Conservation (phyloP, 495 filamentous ascomycete genomes). For the Penicillium lagena region DNA sequence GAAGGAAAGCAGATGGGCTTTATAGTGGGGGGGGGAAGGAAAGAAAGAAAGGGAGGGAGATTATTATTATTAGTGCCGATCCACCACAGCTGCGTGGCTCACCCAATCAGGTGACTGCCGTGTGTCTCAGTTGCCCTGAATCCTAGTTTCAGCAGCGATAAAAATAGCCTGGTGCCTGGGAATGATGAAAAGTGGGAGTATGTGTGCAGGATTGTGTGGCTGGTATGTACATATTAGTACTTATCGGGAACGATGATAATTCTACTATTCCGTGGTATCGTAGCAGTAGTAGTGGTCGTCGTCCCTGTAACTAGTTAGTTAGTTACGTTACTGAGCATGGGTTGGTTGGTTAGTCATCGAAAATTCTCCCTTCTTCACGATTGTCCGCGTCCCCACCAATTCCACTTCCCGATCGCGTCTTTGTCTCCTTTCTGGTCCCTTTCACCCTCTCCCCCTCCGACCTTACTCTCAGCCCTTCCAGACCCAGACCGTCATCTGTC, state of each 20-base stretch:
- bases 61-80: not conserved
- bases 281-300: too few species aligned
- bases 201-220: not conserved
- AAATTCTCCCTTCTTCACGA: not conserved
- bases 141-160: too few species aligned
- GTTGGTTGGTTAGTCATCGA: too few species aligned
- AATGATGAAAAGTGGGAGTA: not conserved
- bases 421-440: not conserved
- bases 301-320: too few species aligned
- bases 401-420: not conserved
- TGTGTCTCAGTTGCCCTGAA: not conserved
- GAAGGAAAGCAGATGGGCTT: not conserved
- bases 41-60: not conserved
- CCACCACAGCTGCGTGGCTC: too few species aligned
- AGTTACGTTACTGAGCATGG: too few species aligned
- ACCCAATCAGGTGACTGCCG: not conserved
- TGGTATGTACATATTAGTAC: too few species aligned
- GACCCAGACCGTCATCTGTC: not conserved
- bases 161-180: not conserved
- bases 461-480: not conserved
- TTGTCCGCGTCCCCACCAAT: too few species aligned
- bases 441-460: not conserved
- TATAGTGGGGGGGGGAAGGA: constrained; percentile 1
- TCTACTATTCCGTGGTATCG: too few species aligned
- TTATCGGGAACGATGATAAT: too few species aligned